Evolutionary conservation across 2,329 filamentous ascomycete species (phyloP).

Genomic region (Hortaea sp.): DNA sequence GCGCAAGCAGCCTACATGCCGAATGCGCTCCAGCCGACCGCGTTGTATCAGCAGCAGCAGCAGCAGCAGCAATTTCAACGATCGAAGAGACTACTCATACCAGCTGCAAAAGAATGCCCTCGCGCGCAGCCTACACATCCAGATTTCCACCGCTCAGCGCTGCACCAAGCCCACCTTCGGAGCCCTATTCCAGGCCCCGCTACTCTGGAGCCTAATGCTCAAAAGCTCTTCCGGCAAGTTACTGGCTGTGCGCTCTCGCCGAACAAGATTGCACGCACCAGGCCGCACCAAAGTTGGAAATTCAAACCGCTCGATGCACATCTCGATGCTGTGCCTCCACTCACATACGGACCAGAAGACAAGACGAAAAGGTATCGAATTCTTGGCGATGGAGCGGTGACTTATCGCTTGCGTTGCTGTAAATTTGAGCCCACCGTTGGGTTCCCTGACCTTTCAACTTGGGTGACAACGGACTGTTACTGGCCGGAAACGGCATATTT

Average conservation of each 20-base stretch:
- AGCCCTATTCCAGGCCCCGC: slow-evolving; percentile 36
- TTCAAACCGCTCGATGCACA: slow-evolving; percentile 38
- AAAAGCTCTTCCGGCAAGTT: slow-evolving; percentile 47
- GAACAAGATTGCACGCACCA: slow-evolving; percentile 19
- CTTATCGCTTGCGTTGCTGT: slow-evolving; percentile 62
- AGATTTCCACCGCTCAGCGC: slow-evolving; percentile 36
- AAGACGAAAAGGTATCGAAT: slow-evolving; percentile 21
- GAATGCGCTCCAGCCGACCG: neutral
- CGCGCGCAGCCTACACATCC: slow-evolving; percentile 31
- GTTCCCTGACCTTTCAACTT: slow-evolving; percentile 39
- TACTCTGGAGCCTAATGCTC: neutral
- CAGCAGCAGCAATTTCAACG: neutral
- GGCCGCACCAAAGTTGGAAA: slow-evolving; percentile 32
- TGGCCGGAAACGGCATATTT: slow-evolving; percentile 68
- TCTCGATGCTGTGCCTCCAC: slow-evolving; percentile 9
- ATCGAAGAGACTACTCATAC: slow-evolving; percentile 8
- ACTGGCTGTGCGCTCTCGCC: slow-evolving; percentile 44
- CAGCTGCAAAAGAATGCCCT: slow-evolving; percentile 12
- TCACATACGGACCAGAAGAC: slow-evolving; percentile 16
- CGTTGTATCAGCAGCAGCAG: neutral
- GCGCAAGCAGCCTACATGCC: too few relatives aligned
- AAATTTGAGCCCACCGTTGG: slow-evolving; percentile 25
- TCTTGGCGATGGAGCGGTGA: slow-evolving; percentile 44
- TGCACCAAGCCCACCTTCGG: slow-evolving; percentile 50
- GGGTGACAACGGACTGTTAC: slow-evolving; percentile 52